Evolutionary conservation across 2,329 filamentous ascomycete genomes (phyloP).

Genomic region (Huntiella bhutanensis): DNA sequence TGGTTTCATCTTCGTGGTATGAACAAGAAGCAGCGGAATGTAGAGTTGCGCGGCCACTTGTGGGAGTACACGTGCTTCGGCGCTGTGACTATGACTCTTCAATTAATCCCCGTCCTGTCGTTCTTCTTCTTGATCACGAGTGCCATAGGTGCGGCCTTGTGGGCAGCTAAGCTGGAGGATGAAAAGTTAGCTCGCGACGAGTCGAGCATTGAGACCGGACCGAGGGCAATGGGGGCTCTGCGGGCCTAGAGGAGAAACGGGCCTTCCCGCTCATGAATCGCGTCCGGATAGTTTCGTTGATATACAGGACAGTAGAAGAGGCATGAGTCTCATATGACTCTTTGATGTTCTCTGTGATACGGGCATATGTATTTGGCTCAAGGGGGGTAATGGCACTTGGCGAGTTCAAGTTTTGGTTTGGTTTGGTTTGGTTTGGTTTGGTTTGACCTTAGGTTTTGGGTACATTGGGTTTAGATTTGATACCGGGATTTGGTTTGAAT

Average conservation of each 20-base stretch:
- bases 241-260: background rate
- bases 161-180: conserved; percentile 63
- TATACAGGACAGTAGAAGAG: too few species aligned
- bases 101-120: conserved; percentile 77
- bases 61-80: conserved; percentile 94
- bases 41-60: conserved; percentile 44
- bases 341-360: too few species aligned
- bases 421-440: too few species aligned
- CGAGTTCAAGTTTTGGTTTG: too few species aligned
- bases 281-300: too few species aligned
- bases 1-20: conserved; percentile 71
- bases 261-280: background rate
- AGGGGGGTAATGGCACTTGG: too few species aligned
- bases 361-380: too few species aligned
- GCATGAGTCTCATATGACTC: too few species aligned
- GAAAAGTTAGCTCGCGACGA: conserved; percentile 17
- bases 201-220: background rate
- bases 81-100: conserved; percentile 61
- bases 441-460: too few species aligned
- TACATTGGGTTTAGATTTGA: too few species aligned
- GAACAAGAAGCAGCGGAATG: conserved; percentile 52
- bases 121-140: conserved; percentile 89
- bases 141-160: conserved; percentile 66
- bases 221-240: background rate
- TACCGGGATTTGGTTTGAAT: too few species aligned